A percentile compares a stretch with the other conserved stretches of the same genome.
Evolutionary conservation across 2,329 filamentous ascomycete genomes (phyloP).

Genomic region (Beauveria sp.): DNA sequence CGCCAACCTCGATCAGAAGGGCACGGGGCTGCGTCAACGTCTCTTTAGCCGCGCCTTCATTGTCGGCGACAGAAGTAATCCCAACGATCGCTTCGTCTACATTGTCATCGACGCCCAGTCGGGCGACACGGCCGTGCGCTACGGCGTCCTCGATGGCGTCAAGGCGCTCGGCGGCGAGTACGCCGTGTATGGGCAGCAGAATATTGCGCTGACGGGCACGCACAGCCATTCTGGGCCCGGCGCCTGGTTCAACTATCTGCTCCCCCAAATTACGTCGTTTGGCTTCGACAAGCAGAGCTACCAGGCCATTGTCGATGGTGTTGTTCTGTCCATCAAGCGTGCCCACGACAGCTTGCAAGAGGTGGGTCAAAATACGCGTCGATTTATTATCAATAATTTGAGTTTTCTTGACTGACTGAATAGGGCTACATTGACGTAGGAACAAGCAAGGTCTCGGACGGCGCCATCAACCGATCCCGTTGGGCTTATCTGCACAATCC

Average conservation of each 20-base stretch:
- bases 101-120: conserved; percentile 80
- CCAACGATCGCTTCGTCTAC: conserved; percentile 72
- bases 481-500: conserved; percentile 87
- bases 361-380: conserved; percentile 18
- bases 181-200: conserved; percentile 66
- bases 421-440: conserved; percentile 64
- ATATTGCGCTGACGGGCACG: conserved; percentile 84
- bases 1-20: conserved; percentile 74
- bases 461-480: conserved; percentile 82
- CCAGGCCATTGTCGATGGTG: conserved; percentile 79
- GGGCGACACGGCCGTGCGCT: conserved; percentile 79
- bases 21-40: conserved; percentile 77
- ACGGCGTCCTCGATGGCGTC: conserved; percentile 77
- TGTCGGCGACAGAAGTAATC: conserved; percentile 58
- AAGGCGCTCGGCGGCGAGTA: conserved; percentile 63
- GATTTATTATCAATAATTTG: no score
- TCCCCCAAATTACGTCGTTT: conserved; percentile 82
- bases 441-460: conserved; percentile 60
- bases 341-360: conserved; percentile 55
- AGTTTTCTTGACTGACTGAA: not conserved
- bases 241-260: conserved; percentile 88
- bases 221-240: conserved; percentile 89
- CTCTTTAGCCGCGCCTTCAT: conserved; percentile 88
- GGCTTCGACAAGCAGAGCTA: conserved; percentile 86
- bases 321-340: conserved; percentile 69